Evolutionary conservation across 73 alveolate species (phyloP).

Genomic region (Effrenium voratum): DNA sequence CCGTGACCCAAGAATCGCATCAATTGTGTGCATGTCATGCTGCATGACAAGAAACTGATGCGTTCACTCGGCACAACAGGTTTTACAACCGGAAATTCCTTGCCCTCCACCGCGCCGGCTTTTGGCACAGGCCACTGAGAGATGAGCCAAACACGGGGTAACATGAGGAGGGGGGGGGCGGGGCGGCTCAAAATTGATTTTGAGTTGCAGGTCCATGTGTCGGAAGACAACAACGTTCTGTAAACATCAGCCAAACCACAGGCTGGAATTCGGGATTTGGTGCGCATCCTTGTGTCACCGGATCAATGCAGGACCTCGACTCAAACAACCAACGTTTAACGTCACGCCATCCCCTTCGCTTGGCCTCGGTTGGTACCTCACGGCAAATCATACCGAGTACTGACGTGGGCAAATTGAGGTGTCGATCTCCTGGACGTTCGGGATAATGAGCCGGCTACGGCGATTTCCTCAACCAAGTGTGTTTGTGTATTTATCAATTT

Average conservation of each 20-base stretch:
- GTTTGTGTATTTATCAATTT: background rate
- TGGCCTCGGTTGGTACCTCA: slow-evolving; percentile 31
- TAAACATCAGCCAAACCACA: slow-evolving; percentile 25
- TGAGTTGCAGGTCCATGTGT: slow-evolving; percentile 14
- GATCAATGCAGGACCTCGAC: background rate
- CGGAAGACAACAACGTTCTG: slow-evolving; percentile 28
- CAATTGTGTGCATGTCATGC: too few species aligned
- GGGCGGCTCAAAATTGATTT: background rate
- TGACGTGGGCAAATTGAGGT: background rate
- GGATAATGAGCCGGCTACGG: slow-evolving; percentile 50
- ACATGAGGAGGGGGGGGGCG: slow-evolving; percentile 48
- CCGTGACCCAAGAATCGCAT: too few species aligned
- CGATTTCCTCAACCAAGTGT: background rate
- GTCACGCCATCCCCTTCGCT: slow-evolving; percentile 44
- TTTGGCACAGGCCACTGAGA: too few species aligned
- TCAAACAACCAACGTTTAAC: slow-evolving; percentile 36
- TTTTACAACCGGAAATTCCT: too few species aligned
- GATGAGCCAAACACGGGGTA: too few species aligned
- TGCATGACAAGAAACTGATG: too few species aligned
- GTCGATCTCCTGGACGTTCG: slow-evolving; percentile 58
- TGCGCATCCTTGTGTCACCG: background rate
- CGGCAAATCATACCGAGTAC: background rate
- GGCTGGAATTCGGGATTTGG: background rate
- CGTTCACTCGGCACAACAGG: too few species aligned
- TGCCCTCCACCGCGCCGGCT: too few species aligned